These are phyloP conservation scores for Alternaria sp. DNA, from an alignment of 2,329 filamentous ascomycete genomes.

Conservation along the genomic window DNA sequence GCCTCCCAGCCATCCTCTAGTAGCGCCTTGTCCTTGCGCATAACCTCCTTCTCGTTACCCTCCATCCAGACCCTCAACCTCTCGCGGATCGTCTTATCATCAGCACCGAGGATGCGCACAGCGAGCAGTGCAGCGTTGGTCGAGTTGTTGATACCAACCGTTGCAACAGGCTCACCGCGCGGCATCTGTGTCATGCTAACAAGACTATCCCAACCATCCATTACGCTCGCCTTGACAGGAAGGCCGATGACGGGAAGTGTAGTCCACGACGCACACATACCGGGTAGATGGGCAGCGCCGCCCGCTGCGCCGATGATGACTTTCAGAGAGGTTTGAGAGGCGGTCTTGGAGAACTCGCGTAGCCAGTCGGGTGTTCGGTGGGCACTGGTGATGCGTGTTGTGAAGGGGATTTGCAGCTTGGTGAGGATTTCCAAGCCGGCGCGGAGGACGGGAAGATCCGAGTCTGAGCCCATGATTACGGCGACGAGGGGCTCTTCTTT, in stretches of 20 bases:
- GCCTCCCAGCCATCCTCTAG: constrained; percentile 64
- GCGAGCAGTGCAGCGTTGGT: constrained; percentile 59
- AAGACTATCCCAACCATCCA: constrained; percentile 61
- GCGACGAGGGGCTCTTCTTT: constrained; percentile 67
- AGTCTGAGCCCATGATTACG: constrained; percentile 86
- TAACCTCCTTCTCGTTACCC: constrained; percentile 69
- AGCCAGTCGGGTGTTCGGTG: constrained; percentile 62
- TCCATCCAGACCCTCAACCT: constrained; percentile 69
- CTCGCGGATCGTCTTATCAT: constrained; percentile 64
- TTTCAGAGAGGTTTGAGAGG: constrained; percentile 50
- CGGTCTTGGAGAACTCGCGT: constrained; percentile 55
- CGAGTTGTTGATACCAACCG: constrained; percentile 57
- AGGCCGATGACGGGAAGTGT: constrained; percentile 61
- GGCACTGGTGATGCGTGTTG: constrained; percentile 79
- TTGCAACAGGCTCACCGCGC: constrained; percentile 55
- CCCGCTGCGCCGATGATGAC: constrained; percentile 61
- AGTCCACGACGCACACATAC: constrained; percentile 62
- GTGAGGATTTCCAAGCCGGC: constrained; percentile 72
- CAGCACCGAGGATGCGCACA: constrained; percentile 55
- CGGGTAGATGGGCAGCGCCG: constrained; percentile 61
- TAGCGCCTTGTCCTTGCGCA: constrained; percentile 67
- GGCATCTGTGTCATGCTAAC: constrained; percentile 64
- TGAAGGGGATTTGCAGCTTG: constrained; percentile 75
- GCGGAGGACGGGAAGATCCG: constrained; percentile 73
- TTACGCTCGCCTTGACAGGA: constrained; percentile 59